Evolutionary conservation across 1,284 basidiomycete species (phyloP), one percentile per base, ranked within the genome.

Genomic region (Cutaneotrichosporon cavernicola): DNA sequence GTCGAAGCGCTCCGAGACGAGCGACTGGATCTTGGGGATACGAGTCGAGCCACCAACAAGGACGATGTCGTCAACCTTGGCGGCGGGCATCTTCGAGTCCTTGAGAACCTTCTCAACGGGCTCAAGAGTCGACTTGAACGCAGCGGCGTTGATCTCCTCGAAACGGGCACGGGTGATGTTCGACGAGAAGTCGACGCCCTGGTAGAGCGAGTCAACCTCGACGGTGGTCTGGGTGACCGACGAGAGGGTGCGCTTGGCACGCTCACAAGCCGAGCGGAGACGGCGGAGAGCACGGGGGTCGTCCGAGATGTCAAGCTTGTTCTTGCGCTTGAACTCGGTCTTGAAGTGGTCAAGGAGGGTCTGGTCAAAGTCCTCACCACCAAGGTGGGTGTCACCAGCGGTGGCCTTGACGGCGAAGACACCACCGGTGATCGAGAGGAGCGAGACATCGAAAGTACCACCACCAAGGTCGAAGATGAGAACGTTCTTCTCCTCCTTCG

Each of bases 381-480:
- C 96, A 69, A 98, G 90, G 81, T 97, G 96, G 69, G 96, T 98
- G 84, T 99, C 95, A 86, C 95, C 95, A 67, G 95, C 94, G 65
- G 95, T 98, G 61, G 96, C 93, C 74, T 96, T 90, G 74, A 98
- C 95, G 73, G 93, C 94, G 78, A 98, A 98, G 74, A 97, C 91
- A 83, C 94, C 95, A 78, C 92, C 93, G 76, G 88, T 92, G 83
- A 97, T 97, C 81, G 94, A 94, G 62, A 87, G 82, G 67, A 87
- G 83, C 64, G 86, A 87, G 67, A 87, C 86, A 84, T 87, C 86
- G 82, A 87, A 87, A 68, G 86, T 87, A 79, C 86, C 97, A 86
- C 96, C 96, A 81, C 96, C 96, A 69, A 99, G 87, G 86, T 99
- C 96, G 87, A 97, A 99, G 82, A 99, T 98, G 81, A 99, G 89